Conservation (phyloP, 2,329 filamentous ascomycete species). For the Colletotrichum plurivorum region DNA sequence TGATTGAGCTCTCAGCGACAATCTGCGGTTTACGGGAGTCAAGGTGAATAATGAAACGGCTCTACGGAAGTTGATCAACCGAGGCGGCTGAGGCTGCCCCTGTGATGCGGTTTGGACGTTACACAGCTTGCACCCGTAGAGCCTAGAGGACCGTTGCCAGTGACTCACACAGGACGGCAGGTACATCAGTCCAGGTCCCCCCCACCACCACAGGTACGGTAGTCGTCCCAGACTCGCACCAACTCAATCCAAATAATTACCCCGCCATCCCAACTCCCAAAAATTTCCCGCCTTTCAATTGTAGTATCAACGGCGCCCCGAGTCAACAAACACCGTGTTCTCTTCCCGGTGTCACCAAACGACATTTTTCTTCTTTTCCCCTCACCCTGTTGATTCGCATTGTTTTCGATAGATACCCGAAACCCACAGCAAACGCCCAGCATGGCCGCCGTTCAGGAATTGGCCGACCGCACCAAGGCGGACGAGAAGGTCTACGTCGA, state of each 20-base stretch:
- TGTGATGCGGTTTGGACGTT: not conserved
- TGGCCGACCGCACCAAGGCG: constrained; percentile 65
- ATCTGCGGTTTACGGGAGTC: too few relatives aligned
- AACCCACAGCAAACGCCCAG: constrained; percentile 11
- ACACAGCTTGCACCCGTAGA: not conserved
- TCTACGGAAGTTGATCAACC: not conserved
- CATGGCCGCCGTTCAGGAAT: constrained; percentile 63
- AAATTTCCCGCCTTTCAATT: constrained; percentile 31
- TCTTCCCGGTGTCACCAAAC: not conserved
- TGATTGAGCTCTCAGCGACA: not conserved
- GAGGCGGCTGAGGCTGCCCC: not conserved
- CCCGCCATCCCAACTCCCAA: constrained; percentile 41
- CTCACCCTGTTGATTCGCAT: not conserved
- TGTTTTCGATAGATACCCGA: not conserved
- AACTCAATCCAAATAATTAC: constrained; percentile 39
- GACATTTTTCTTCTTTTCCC: not conserved
- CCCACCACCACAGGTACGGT: constrained; percentile 4
- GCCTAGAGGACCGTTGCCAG: not conserved
- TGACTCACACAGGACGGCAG: constrained; percentile 32
- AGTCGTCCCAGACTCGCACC: constrained; percentile 24
- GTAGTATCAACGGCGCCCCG: not conserved
- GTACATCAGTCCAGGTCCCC: constrained; percentile 18
- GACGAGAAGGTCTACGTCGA: constrained; percentile 79
- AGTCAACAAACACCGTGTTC: constrained; percentile 33
- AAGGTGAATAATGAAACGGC: not conserved